A percentile compares a stretch with the other conserved stretches of the same genome.
These are phyloP conservation scores for Phylloporus sp. DNA, from an alignment of 768 basidiomycete species.

Conservation along the genomic window DNA sequence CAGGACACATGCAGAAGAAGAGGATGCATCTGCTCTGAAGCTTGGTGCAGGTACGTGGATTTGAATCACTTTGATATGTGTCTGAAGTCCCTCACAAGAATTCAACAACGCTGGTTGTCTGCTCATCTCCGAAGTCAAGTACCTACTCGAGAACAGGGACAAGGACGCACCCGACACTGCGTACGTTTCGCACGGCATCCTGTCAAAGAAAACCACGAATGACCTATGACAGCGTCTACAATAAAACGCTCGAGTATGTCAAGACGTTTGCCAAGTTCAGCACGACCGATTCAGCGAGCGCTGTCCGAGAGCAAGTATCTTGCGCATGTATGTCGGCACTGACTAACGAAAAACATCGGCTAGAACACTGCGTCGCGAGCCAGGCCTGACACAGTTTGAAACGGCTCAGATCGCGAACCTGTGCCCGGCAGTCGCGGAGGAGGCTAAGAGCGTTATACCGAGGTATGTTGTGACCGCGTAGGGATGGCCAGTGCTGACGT, in stretches of 20 bases:
- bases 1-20: conserved; percentile 66
- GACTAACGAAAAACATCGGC: neutral
- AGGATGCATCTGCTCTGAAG: conserved; percentile 82
- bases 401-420: conserved; percentile 90
- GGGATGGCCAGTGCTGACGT: neutral
- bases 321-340: neutral
- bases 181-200: conserved; percentile 39
- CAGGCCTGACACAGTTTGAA: conserved; percentile 83
- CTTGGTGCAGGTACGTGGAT: conserved; percentile 60
- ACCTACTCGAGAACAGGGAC: conserved; percentile 81
- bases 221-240: conserved; percentile 54
- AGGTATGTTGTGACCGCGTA: conserved; percentile 45
- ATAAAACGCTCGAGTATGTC: conserved; percentile 90
- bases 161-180: conserved; percentile 85
- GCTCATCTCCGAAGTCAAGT: conserved; percentile 89
- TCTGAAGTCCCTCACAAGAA: conserved; percentile 40
- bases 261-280: conserved; percentile 89
- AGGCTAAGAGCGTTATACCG: conserved; percentile 87
- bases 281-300: conserved; percentile 76
- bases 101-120: conserved; percentile 91
- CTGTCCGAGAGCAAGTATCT: conserved; percentile 76
- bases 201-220: neutral
- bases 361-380: conserved; percentile 66
- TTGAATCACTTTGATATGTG: neutral
- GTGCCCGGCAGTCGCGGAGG: conserved; percentile 83